phyloP scores from a whole-genome alignment of 371 early-diverging fungal genomes.

The Blakeslea trispora region DNA sequence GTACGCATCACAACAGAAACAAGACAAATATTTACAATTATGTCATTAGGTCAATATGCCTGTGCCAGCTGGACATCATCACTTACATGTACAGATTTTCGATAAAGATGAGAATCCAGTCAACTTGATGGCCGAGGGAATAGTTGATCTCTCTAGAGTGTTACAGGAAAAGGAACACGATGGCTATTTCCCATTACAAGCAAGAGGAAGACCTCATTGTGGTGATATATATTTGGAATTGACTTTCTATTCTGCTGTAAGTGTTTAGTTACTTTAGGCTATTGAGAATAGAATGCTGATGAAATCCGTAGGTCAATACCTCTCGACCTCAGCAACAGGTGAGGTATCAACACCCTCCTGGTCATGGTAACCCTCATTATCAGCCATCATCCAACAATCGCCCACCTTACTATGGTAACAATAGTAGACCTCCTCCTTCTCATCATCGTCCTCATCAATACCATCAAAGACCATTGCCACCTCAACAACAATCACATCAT shows the following conservation, averaged over 20 bases:
- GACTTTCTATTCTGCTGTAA: constrained; percentile 41
- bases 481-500: background rate
- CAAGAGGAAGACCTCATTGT: constrained; percentile 15
- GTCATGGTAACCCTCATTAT: constrained; percentile 5
- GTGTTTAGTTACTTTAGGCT: constrained; percentile 7
- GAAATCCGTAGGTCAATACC: background rate
- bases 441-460: background rate
- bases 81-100: constrained; percentile 27
- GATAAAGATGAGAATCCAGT: constrained; percentile 28
- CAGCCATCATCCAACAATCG: background rate
- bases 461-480: constrained; percentile 5
- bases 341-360: constrained; percentile 21
- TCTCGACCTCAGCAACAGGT: constrained; percentile 24
- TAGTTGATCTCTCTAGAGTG: constrained; percentile 31
- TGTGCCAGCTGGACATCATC: constrained; percentile 22
- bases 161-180: constrained; percentile 33
- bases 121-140: constrained; percentile 32
- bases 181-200: constrained; percentile 31
- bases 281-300: too few relatives aligned
- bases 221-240: constrained; percentile 40
- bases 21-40: too few relatives aligned
- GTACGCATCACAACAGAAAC: too few relatives aligned
- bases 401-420: constrained; percentile 6
- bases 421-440: constrained; percentile 10
- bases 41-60: constrained; percentile 26